These are phyloP conservation scores for Solanum chmielewskii DNA, from an alignment of 257 asterid species.

Conservation along the genomic window DNA sequence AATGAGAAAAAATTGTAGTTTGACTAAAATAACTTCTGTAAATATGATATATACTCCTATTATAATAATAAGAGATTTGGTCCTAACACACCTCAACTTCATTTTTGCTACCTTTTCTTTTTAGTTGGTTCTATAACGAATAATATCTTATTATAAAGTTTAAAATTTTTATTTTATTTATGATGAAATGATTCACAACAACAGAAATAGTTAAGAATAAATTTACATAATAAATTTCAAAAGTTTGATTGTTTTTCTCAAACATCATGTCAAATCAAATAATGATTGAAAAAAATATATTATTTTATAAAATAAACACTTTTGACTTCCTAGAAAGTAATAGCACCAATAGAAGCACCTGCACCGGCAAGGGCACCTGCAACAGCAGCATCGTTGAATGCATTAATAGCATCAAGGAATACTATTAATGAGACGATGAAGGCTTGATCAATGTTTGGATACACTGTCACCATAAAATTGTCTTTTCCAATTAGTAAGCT, in stretches of 20 bases:
- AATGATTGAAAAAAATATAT: neutral
- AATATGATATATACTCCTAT: too few relatives aligned
- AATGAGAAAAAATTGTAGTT: too few relatives aligned
- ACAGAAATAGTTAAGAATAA: too few relatives aligned
- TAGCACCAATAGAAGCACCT: neutral
- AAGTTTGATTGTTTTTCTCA: too few relatives aligned
- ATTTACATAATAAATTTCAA: too few relatives aligned
- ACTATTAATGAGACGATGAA: slow-evolving; percentile 15
- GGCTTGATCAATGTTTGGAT: slow-evolving; percentile 25
- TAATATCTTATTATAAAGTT: too few relatives aligned
- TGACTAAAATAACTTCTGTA: too few relatives aligned
- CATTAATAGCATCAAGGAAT: slow-evolving; percentile 10
- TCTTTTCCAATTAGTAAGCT: neutral
- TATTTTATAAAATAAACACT: neutral
- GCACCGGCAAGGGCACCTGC: neutral
- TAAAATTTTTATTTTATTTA: too few relatives aligned
- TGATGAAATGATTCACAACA: too few relatives aligned
- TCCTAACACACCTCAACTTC: neutral
- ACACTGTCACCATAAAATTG: slow-evolving; percentile 4
- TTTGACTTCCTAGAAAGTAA: neutral
- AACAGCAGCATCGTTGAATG: neutral
- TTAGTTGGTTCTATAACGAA: too few relatives aligned
- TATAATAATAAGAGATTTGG: neutral
- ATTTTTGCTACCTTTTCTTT: too few relatives aligned
- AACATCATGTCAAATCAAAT: too few relatives aligned